phyloP scores from a whole-genome alignment of 129 eudicot species.

The Chrysanthemum seticuspe region DNA sequence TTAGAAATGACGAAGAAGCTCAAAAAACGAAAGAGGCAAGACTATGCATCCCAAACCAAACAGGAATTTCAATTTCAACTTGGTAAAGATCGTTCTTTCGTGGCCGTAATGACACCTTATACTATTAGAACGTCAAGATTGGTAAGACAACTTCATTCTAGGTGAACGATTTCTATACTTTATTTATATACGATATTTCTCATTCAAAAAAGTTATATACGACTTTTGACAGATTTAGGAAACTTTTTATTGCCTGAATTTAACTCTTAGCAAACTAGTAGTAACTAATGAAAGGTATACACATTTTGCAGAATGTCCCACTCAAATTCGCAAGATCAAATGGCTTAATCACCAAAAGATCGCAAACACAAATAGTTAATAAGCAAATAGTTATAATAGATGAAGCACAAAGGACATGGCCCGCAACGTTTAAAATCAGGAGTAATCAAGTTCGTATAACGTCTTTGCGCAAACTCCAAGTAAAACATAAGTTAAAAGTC shows the following conservation, averaged over 20 bases:
- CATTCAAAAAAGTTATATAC: too few relatives aligned
- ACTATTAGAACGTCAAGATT: background rate
- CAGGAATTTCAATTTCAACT: background rate
- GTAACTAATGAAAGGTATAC: background rate
- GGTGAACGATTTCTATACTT: too few relatives aligned
- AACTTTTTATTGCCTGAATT: background rate
- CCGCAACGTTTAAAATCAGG: background rate
- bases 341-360: constrained; percentile 12
- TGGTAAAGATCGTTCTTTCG: constrained; percentile 7
- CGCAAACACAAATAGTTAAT: background rate
- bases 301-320: constrained; percentile 26
- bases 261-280: background rate
- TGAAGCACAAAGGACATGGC: constrained; percentile 23
- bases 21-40: constrained; percentile 8
- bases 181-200: too few relatives aligned
- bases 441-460: background rate
- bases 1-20: constrained; percentile 18
- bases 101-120: constrained; percentile 9
- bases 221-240: background rate
- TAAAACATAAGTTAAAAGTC: constrained; percentile 8
- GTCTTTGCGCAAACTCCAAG: constrained; percentile 1
- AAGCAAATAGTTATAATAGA: constrained; percentile 13
- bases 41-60: background rate
- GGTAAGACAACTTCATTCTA: constrained; percentile 9
- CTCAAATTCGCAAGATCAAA: constrained; percentile 26